Evolutionary conservation across 2,329 filamentous ascomycete species (phyloP).

Genomic region (Teratosphaeria nubilosa): DNA sequence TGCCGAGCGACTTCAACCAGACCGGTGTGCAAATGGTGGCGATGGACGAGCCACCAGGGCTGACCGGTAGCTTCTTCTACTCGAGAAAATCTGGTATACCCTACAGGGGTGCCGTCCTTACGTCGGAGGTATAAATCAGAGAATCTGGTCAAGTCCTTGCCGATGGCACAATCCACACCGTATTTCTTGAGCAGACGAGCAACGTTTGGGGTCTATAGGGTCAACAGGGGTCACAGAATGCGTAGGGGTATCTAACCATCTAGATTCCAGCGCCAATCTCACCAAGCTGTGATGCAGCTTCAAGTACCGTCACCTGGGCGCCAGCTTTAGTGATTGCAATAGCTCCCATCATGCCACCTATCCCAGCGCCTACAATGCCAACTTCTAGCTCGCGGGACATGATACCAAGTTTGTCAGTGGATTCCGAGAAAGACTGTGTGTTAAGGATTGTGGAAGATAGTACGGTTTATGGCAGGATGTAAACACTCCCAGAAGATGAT

Average conservation of each 20-base stretch:
- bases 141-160: constrained; percentile 31
- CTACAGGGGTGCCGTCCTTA: constrained; percentile 30
- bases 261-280: constrained; percentile 23
- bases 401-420: constrained; percentile 2
- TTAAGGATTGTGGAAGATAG: too few relatives aligned
- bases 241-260: constrained; percentile 2
- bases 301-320: constrained; percentile 28
- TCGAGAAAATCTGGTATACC: constrained; percentile 27
- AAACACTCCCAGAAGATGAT: too few relatives aligned
- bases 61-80: constrained; percentile 24
- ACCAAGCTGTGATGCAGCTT: constrained; percentile 28
- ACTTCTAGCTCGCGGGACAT: constrained; percentile 10
- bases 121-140: constrained; percentile 32
- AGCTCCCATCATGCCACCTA: constrained; percentile 31
- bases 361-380: constrained; percentile 25
- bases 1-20: constrained; percentile 31
- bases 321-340: constrained; percentile 28
- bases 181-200: constrained; percentile 31
- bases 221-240: background rate
- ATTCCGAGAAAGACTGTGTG: background rate
- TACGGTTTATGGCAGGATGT: too few relatives aligned
- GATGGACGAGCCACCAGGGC: constrained; percentile 40
- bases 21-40: constrained; percentile 37
- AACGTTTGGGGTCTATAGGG: constrained; percentile 34
- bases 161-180: constrained; percentile 32